These are phyloP conservation scores for Xylaria telfairii DNA, from an alignment of 495 filamentous ascomycete genomes.

Conservation along the genomic window DNA sequence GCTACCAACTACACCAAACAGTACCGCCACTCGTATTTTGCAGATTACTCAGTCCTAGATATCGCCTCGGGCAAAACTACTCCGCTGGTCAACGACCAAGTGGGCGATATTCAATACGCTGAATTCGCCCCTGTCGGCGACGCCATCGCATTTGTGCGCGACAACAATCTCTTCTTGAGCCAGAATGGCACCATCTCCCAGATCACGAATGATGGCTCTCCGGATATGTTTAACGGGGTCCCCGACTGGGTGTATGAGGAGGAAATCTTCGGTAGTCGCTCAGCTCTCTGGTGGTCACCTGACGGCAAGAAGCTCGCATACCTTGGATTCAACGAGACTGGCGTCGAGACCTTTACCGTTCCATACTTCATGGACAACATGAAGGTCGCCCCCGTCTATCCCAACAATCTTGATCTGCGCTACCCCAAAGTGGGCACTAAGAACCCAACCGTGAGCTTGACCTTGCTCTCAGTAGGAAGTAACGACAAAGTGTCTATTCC, in stretches of 20 bases:
- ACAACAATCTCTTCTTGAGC: conserved; percentile 63
- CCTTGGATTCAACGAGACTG: conserved; percentile 64
- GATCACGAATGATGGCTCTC: conserved; percentile 60
- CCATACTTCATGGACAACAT: conserved; percentile 62
- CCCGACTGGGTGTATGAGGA: conserved; percentile 71
- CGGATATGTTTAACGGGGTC: conserved; percentile 63
- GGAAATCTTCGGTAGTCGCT: conserved; percentile 59
- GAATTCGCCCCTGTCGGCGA: conserved; percentile 54
- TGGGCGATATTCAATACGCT: conserved; percentile 63
- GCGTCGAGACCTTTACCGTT: conserved; percentile 61
- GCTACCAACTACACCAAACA: conserved; percentile 62
- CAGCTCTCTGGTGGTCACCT: conserved; percentile 63
- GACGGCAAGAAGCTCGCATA: conserved; percentile 63
- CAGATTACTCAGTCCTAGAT: conserved; percentile 62
- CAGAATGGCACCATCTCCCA: conserved; percentile 51
- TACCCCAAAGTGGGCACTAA: conserved; percentile 65
- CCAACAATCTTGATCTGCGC: conserved; percentile 55
- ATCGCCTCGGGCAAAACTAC: conserved; percentile 50
- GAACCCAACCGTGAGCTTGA: conserved; percentile 60
- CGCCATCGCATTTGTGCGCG: conserved; percentile 61
- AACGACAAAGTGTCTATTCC: conserved; percentile 41
- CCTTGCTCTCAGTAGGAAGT: conserved; percentile 50
- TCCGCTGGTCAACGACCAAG: conserved; percentile 54
- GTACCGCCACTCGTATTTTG: conserved; percentile 64
- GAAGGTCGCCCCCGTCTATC: conserved; percentile 55